phyloP scores from a whole-genome alignment of 163 green algal species.

The Chlamydomonas reinhardtii region DNA sequence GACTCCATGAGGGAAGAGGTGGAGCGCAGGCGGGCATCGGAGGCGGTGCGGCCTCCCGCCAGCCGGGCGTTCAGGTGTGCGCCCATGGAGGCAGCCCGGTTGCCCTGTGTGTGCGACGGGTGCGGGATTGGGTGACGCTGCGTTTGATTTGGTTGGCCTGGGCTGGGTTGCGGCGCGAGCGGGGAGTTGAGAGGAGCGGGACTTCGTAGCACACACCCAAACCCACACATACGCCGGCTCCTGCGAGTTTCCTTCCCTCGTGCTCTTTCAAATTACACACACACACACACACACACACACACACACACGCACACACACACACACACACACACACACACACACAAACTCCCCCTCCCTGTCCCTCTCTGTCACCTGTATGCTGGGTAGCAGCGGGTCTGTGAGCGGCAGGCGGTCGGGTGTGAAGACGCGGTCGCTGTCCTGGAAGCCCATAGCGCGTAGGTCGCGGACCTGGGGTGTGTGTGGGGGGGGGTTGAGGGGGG shows the following conservation, averaged over 20 bases:
- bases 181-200: no score
- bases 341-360: neutral
- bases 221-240: no score
- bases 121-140: no score
- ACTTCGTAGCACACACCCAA: no score
- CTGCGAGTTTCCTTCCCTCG: no score
- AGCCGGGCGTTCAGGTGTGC: constrained; percentile 45
- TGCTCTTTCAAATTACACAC: no score
- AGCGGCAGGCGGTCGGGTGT: constrained; percentile 51
- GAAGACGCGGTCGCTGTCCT: constrained; percentile 52
- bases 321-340: no score
- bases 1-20: constrained; percentile 36
- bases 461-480: constrained; percentile 14
- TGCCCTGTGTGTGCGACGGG: constrained; percentile 38
- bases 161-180: no score
- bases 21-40: neutral
- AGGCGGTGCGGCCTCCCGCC: neutral
- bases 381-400: constrained; percentile 51
- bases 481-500: no score
- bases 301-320: neutral
- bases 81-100: constrained; percentile 28
- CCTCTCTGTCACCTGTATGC: constrained; percentile 38
- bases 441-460: constrained; percentile 56
- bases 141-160: no score
- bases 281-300: no score